Evolutionary conservation across 768 basidiomycete species (phyloP).

Genomic region (Dioszegia hungarica): DNA sequence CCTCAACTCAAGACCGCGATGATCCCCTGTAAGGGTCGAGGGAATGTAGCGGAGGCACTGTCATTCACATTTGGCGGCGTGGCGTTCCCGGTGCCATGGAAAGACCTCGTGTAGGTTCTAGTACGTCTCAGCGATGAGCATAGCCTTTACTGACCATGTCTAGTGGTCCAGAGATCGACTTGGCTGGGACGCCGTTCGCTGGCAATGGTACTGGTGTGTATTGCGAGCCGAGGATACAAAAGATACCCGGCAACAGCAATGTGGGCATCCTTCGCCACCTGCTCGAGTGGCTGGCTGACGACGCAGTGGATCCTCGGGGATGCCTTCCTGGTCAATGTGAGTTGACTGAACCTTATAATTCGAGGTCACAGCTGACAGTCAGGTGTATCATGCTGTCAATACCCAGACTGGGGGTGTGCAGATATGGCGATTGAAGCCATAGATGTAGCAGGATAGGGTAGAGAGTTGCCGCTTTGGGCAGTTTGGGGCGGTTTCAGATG

Average conservation of each 20-base stretch:
- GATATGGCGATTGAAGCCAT: neutral
- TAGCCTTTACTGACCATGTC: too few relatives aligned
- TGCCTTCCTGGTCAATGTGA: constrained; percentile 7
- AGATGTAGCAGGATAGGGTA: neutral
- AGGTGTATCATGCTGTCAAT: constrained; percentile 8
- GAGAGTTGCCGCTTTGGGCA: neutral
- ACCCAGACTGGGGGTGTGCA: constrained; percentile 6
- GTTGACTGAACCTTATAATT: neutral
- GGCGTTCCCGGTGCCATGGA: constrained; percentile 2
- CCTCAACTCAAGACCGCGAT: neutral
- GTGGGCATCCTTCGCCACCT: neutral
- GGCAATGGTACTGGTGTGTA: neutral
- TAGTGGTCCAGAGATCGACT: neutral
- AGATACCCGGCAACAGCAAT: neutral
- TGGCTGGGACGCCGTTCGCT: neutral
- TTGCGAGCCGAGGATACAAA: constrained; percentile 1
- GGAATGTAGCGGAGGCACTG: neutral
- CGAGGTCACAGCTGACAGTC: neutral
- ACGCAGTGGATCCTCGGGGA: constrained; percentile 1
- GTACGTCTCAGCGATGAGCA: neutral
- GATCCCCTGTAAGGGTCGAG: neutral
- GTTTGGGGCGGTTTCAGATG: neutral
- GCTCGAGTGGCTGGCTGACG: neutral
- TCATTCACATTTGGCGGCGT: neutral
- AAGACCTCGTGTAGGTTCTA: constrained; percentile 3